These are phyloP conservation scores for Basipetospora chlamydospora DNA, from an alignment of 2,329 filamentous ascomycete genomes.

Conservation along the genomic window DNA sequence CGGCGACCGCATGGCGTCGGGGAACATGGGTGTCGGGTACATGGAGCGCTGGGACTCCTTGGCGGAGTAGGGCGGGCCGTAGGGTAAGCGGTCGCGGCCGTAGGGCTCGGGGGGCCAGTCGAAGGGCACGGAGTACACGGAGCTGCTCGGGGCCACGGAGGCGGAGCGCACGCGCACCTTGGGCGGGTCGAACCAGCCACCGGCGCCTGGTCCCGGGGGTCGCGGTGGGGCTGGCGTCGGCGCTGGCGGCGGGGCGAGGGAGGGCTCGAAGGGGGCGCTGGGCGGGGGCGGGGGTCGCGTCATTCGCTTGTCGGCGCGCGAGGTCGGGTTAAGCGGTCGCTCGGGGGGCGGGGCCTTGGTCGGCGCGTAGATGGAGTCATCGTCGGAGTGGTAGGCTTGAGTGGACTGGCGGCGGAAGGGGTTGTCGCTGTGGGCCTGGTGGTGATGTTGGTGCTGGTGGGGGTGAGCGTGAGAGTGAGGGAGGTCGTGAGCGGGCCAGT, in stretches of 20 bases:
- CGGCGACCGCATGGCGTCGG: background rate
- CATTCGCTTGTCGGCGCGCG: background rate
- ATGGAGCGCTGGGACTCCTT: constrained; percentile 1
- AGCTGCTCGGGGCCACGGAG: constrained; percentile 3
- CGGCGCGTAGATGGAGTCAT: constrained; percentile 2
- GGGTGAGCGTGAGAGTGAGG: no score
- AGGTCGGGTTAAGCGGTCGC: constrained; percentile 1
- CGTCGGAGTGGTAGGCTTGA: constrained; percentile 4
- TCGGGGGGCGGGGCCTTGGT: background rate
- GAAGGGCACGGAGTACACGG: constrained; percentile 4
- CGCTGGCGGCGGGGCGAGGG: background rate
- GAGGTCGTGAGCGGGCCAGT: background rate
- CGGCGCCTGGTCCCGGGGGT: no score
- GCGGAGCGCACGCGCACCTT: constrained; percentile 5
- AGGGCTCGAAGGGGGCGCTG: background rate
- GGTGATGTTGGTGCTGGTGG: no score
- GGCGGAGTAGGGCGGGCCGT: background rate
- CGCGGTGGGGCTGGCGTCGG: background rate
- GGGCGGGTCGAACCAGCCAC: constrained; percentile 5
- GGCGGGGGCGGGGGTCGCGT: background rate
- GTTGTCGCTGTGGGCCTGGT: constrained; percentile 1
- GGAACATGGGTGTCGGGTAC: constrained; percentile 4
- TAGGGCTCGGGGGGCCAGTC: constrained; percentile 3
- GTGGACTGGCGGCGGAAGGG: constrained; percentile 3
- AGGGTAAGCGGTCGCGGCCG: constrained; percentile 1